A percentile compares a stretch with the other conserved stretches of the same genome.
phyloP scores from a whole-genome alignment of 192 early-diverging fungal species.

The Spizellomyces sp. region DNA sequence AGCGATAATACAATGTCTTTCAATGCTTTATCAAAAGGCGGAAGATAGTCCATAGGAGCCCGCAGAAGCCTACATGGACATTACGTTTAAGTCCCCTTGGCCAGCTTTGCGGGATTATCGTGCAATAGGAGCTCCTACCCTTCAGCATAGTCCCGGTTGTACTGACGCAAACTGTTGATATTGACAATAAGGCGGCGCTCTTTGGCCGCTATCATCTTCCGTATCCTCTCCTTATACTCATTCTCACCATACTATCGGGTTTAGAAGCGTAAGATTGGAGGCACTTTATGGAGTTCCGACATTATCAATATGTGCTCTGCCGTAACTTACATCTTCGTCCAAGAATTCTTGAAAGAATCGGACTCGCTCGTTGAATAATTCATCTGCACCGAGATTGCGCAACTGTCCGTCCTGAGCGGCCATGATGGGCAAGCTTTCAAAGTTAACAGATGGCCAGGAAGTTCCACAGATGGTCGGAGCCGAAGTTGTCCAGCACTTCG shows the following conservation, averaged over 20 bases:
- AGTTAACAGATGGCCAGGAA: no score
- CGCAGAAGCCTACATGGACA: slow-evolving; percentile 56
- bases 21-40: slow-evolving; percentile 79
- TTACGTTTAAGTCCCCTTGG: no score
- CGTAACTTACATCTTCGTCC: slow-evolving; percentile 46
- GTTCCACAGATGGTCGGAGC: no score
- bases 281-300: background rate
- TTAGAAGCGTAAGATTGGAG: background rate
- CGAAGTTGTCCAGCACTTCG: no score
- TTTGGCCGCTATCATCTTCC: slow-evolving; percentile 44
- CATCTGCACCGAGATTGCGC: slow-evolving; percentile 44
- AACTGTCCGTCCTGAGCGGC: no score
- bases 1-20: slow-evolving; percentile 54
- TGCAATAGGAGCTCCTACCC: slow-evolving; percentile 52
- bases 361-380: slow-evolving; percentile 54
- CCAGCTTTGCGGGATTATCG: no score
- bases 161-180: slow-evolving; percentile 84
- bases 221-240: slow-evolving; percentile 56
- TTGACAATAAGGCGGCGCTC: slow-evolving; percentile 80
- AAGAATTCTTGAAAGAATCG: slow-evolving; percentile 57
- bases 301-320: background rate
- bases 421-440: no score
- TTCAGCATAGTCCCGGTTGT: slow-evolving; percentile 70
- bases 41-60: slow-evolving; percentile 81
- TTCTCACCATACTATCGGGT: slow-evolving; percentile 54